A percentile compares a stretch with the other conserved stretches of the same genome.
These are phyloP conservation scores for Aspergillus amoenus DNA, from an alignment of 2,329 filamentous ascomycete species.

Conservation along the genomic window DNA sequence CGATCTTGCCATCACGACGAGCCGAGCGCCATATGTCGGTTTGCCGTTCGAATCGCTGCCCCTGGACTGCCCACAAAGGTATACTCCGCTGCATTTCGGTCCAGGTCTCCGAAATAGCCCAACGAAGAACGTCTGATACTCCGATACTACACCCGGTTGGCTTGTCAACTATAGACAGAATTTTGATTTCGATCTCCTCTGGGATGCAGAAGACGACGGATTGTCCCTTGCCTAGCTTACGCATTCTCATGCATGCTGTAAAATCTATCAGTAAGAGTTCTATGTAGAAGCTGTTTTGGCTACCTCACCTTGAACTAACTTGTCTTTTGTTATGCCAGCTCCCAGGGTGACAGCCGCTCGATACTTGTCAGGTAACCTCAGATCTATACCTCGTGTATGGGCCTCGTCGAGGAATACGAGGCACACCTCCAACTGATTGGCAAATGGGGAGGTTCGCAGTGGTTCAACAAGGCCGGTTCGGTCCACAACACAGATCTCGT, in stretches of 20 bases:
- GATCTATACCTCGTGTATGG: constrained; percentile 64
- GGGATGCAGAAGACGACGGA: constrained; percentile 62
- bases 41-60: constrained; percentile 50
- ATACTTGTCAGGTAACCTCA: constrained; percentile 59
- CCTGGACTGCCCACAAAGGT: constrained; percentile 63
- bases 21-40: constrained; percentile 32
- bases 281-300: no score
- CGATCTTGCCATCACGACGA: background rate
- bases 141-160: constrained; percentile 33
- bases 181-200: constrained; percentile 58
- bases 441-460: constrained; percentile 60
- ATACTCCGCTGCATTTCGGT: constrained; percentile 50
- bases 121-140: constrained; percentile 58
- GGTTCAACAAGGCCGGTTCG: constrained; percentile 25
- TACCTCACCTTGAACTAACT: constrained; percentile 62
- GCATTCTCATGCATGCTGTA: constrained; percentile 67
- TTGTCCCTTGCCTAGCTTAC: constrained; percentile 66
- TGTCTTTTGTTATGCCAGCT: constrained; percentile 65
- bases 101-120: constrained; percentile 61
- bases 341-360: constrained; percentile 69
- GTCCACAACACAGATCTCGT: constrained; percentile 33
- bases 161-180: constrained; percentile 32
- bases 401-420: constrained; percentile 69
- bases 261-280: background rate
- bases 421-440: constrained; percentile 56